These are phyloP conservation scores for Xylariaceae sp. DNA, from an alignment of 2,329 filamentous ascomycete species.

Conservation along the genomic window DNA sequence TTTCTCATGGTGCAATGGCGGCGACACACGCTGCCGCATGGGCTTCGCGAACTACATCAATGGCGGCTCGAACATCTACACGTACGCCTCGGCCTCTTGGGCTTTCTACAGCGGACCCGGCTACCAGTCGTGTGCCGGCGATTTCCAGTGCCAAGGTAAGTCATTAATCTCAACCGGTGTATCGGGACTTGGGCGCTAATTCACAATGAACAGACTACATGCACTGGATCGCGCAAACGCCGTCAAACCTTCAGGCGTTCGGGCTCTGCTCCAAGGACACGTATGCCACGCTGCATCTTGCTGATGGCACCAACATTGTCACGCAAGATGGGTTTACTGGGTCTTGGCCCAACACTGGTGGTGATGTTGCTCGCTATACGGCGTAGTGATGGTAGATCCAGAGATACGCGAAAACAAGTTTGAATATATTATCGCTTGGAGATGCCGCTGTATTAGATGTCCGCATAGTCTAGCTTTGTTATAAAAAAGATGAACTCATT, in stretches of 20 bases:
- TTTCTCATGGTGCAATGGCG: constrained; percentile 47
- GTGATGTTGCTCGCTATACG: constrained; percentile 48
- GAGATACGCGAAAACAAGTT: neutral
- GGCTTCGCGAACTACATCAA: constrained; percentile 50
- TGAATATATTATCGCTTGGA: too few species aligned
- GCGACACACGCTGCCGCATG: constrained; percentile 50
- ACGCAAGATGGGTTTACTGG: constrained; percentile 44
- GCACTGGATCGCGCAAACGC: constrained; percentile 48
- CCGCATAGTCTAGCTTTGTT: too few species aligned
- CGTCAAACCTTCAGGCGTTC: constrained; percentile 48
- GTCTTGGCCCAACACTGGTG: constrained; percentile 42
- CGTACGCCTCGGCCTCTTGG: constrained; percentile 50
- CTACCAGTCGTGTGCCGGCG: constrained; percentile 43
- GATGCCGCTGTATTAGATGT: too few species aligned
- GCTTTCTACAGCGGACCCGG: constrained; percentile 50
- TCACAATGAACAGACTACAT: constrained; percentile 40
- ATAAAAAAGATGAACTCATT: too few species aligned
- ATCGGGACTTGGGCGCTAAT: neutral
- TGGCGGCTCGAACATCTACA: constrained; percentile 49
- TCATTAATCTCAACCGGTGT: neutral
- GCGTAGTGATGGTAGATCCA: constrained; percentile 16
- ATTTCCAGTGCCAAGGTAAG: constrained; percentile 44
- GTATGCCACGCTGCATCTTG: constrained; percentile 43
- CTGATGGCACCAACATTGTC: constrained; percentile 42
- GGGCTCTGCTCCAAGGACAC: constrained; percentile 51